These are phyloP conservation scores for Purshia tridentata DNA, from an alignment of 306 rosid genomes.

Conservation along the genomic window DNA sequence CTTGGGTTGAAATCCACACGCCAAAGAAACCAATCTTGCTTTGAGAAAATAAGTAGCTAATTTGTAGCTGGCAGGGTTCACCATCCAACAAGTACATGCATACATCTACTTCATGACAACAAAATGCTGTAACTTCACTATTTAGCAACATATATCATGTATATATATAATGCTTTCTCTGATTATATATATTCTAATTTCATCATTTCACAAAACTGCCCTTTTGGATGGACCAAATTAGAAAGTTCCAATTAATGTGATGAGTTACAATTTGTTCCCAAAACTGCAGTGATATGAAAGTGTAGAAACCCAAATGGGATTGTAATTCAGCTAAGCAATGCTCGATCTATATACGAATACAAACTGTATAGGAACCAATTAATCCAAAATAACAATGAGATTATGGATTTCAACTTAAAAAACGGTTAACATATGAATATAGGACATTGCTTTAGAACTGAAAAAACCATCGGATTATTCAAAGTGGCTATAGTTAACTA, in stretches of 20 bases:
- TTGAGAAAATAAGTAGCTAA: constrained; percentile 9
- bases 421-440: too few relatives aligned
- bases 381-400: too few relatives aligned
- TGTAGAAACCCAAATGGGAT: too few relatives aligned
- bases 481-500: too few relatives aligned
- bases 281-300: too few relatives aligned
- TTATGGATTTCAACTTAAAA: too few relatives aligned
- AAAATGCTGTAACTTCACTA: constrained; percentile 33
- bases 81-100: constrained; percentile 36
- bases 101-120: constrained; percentile 22
- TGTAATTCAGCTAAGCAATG: too few relatives aligned
- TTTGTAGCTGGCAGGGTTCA: constrained; percentile 39
- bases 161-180: background rate
- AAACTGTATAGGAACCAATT: too few relatives aligned
- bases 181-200: background rate
- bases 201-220: background rate
- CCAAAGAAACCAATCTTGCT: constrained; percentile 1
- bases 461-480: too few relatives aligned
- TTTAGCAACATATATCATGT: constrained; percentile 25
- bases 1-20: background rate
- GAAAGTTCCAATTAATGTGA: background rate
- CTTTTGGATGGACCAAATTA: background rate
- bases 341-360: too few relatives aligned
- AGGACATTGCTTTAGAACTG: too few relatives aligned
- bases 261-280: background rate